Base-by-base conservation (phyloP, 345 rosid genomes). In the Hypericum perforatum region DNA sequence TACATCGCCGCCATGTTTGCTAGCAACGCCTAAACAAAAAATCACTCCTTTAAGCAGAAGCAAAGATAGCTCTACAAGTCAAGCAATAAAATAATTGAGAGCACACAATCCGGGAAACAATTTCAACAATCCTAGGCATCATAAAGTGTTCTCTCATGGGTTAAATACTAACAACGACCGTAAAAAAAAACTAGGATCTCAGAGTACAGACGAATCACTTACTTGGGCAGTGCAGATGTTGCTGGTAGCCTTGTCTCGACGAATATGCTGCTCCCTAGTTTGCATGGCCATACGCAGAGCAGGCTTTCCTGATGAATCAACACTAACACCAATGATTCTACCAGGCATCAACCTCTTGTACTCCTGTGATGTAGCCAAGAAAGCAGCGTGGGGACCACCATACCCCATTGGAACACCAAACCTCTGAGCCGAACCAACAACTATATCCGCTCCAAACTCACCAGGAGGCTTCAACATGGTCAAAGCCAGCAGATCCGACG, bases 201-300 rank as follows among this genome's bases (percentile, higher is more conserved):
- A 14, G 10, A 13, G 50, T 46, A 3, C 0, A 14, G 0, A 46
- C 5, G 9, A 37, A n/a, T 5, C 12, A 54, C 77, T 74, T 80
- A 88, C 98, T 68, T 92, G 98, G 68, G 98, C 91, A 53, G 98
- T 92, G 74, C 97, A 92, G 78, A 92, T 92, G 82, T 92, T 92
- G 78, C 97, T 88, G 53, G 97, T 88, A 58, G 98, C 98, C 78
- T 92, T 92, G 71, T 92, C 98, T 73, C 98, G 80, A 55, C 97
- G 84, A 57, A 92, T 88, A 74, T 92, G 98, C 57, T 92, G 98
- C 67, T 92, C 98, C 70, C 98, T 81, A 4, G 98, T 92, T 73
- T 92, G 98, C 98, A 92, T 92, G 0, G 96, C 98, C 98, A 88
- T 78, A 54, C 98, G 96, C 57, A 92, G 73, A 57, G 98, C 98